Base-by-base conservation (phyloP, 305 asterid genomes). In the Stenogyne calaminthoides region DNA sequence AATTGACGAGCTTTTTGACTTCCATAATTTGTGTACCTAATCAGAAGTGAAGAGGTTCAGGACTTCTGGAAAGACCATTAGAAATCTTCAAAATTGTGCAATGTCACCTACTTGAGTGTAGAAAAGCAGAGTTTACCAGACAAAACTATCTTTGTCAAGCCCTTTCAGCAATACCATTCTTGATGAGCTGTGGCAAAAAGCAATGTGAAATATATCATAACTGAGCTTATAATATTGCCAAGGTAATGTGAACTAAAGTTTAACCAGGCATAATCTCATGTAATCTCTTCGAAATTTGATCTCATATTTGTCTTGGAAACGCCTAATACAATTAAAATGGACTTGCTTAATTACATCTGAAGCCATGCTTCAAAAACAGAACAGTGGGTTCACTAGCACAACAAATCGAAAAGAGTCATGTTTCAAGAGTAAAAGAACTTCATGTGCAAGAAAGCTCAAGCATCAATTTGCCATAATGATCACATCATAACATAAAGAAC, bases 151-250 rank as follows among this genome's bases (percentile, higher is more conserved):
- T 75, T 78, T 78, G 88, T 86, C 93, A 68, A 90, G 59, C 70
- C 96, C 95, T 84, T 91, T 94, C 81, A 91, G 91, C 83, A 93
- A 85, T 51, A 93, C 98, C 85, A 93, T 87, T 83, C 98, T 83
- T 56, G 96, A 93, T 25, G 98, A 91, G 64, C 97, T 93, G 89
- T 75, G 58, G 73, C 73, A 67, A 72, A 74, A 65, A 32, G 69
- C 39, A 36, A 75, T 5, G 63, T 9, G 59, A 15, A 69, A 42
- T 34, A 19, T 51, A 54, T 75, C 36, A 80, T 15, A 44, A 57
- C 49, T 47, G 71, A 59, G 47, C 42, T 57, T 11, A 58, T 14
- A 32, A 42, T 36, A 64, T 47, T 66, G 70, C 40, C 37, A 32
- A 68, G 58, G 46, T 51, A 52, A 51, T 67, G 36, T 44, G 22